These are phyloP conservation scores for Trifolium subterraneum DNA, from an alignment of 306 rosid genomes.

Conservation along the genomic window DNA sequence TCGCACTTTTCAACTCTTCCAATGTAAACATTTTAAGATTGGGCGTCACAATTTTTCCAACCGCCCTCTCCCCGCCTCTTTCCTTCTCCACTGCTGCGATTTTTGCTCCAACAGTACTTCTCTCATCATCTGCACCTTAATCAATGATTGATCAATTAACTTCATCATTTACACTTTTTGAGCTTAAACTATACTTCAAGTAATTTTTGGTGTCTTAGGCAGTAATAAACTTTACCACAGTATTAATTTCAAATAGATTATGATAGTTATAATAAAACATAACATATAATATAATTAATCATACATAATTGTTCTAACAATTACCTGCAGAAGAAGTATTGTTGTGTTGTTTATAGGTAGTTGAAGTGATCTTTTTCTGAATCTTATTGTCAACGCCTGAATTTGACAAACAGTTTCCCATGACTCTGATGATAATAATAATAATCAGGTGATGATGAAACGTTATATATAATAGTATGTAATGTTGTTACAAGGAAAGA, in stretches of 20 bases:
- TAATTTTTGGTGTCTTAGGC: too few relatives aligned
- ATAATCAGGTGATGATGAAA: slow-evolving; percentile 4
- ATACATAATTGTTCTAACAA: not conserved
- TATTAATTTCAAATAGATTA: not conserved
- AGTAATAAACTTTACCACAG: too few relatives aligned
- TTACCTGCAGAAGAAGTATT: not conserved
- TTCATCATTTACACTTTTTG: not conserved
- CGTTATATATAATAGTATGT: not conserved
- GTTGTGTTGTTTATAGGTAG: not conserved
- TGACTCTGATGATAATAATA: not conserved
- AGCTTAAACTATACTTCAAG: not conserved
- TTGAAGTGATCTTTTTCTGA: not conserved
- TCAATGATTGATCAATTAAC: too few relatives aligned
- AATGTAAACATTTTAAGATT: slow-evolving; percentile 57
- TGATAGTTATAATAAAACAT: not conserved
- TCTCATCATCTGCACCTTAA: not conserved
- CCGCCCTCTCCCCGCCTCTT: not conserved
- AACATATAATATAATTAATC: not conserved
- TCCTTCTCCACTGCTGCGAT: not conserved
- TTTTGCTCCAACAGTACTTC: not conserved
- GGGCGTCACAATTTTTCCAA: slow-evolving; percentile 4
- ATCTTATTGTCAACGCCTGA: not conserved
- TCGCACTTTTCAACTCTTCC: slow-evolving; percentile 74
- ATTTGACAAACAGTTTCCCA: slow-evolving; percentile 46
- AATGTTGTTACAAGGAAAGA: not conserved